Base-by-base conservation (phyloP, 805 yeast genomes). In the Nakazawaea wyomingensis region DNA sequence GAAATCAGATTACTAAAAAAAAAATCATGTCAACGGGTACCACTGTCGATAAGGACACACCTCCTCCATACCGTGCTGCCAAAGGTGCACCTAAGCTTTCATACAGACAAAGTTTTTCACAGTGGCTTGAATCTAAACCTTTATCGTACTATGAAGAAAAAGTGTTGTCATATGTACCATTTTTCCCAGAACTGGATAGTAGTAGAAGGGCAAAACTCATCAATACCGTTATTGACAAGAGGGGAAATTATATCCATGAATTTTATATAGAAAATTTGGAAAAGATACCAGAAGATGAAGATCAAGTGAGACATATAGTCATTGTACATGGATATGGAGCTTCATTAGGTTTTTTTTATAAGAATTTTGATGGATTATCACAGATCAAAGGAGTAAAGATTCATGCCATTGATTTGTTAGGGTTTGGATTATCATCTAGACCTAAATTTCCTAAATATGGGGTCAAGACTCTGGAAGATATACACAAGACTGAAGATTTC, bases 261-360 rank as follows among this genome's bases (percentile, higher is more conserved):
- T 80, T 89, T 43, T 74, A 65, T 47, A 73, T 90, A 26, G 59
- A 57, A 29, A 61, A 61, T 43, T 68, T 57, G 62, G 75, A 37
- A 38, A 24, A 24, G 27, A 24, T 24, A 8, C 21, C 34, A 29
- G 42, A 20, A 1, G 43, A 41, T 34, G 39, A 50, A 6, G 60
- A 41, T 33, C 38, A 50, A 6, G 60, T 54, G 14, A 57, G 54
- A 34, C 80, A 76, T 54, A 62, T 88, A 8, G 88, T 91, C 3
- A 60, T 91, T 47, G 65, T 91, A 2, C 99, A 91, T 61, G 99
- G 99, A 0, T 89, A 87, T 57, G 96, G 95, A 1, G 95, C 98
- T 0, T 84, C 95, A 1, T 74, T 89, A 14, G 91, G 93, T 28
- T 79, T 88, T 41, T 91, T 79, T 54, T 80, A 80, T 56, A 73